These are phyloP conservation scores for Pholiota molesta DNA, from an alignment of 768 basidiomycete species.

Conservation along the genomic window DNA sequence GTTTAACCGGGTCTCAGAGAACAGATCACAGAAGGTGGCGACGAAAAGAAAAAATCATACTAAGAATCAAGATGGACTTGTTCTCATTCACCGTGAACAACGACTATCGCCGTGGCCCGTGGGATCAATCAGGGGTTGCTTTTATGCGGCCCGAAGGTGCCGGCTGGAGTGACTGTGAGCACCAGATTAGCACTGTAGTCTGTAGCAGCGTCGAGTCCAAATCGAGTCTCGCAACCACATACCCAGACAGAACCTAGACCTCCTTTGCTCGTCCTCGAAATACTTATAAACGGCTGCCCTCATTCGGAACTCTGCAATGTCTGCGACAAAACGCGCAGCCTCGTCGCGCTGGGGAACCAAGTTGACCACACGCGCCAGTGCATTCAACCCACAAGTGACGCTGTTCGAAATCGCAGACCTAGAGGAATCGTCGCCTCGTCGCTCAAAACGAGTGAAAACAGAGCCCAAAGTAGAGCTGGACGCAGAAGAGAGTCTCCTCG, in stretches of 20 bases:
- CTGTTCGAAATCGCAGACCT: conserved; percentile 14
- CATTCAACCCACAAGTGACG: conserved; percentile 18
- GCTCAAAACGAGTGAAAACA: conserved; percentile 24
- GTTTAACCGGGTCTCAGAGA: too few species aligned
- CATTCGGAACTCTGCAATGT: conserved; percentile 9
- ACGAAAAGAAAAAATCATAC: too few species aligned
- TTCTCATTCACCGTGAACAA: too few species aligned
- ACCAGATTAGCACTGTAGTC: too few species aligned
- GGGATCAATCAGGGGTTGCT: too few species aligned
- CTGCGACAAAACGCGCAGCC: conserved; percentile 3
- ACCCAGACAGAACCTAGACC: too few species aligned
- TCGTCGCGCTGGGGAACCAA: conserved; percentile 4
- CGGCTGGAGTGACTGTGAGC: too few species aligned
- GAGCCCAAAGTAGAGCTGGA: conserved; percentile 11
- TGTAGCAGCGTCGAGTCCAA: too few species aligned
- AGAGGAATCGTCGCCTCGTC: conserved; percentile 17
- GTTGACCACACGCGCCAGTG: conserved; percentile 15
- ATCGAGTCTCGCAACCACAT: neutral
- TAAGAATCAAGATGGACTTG: too few species aligned
- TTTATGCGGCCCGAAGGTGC: too few species aligned
- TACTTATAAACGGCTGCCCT: neutral
- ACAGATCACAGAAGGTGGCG: too few species aligned
- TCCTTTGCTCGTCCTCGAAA: neutral
- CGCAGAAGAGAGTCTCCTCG: conserved; percentile 10
- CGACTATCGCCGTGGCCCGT: too few species aligned